Evolutionary conservation across 2,329 filamentous ascomycete genomes (phyloP), one percentile per base, ranked within the genome.

Genomic region (Cladosporium sp.): DNA sequence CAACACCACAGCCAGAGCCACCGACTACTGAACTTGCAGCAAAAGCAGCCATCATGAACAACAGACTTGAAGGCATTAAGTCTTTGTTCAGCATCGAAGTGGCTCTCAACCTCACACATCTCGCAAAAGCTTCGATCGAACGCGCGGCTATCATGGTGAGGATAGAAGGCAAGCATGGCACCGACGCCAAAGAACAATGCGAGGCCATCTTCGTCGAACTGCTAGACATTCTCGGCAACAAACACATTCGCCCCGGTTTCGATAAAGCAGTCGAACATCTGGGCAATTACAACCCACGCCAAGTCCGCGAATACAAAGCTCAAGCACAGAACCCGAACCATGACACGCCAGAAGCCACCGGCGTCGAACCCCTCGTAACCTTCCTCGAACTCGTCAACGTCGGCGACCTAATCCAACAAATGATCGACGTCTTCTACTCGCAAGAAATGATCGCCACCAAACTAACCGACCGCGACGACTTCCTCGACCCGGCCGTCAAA

Each of bases 371-470:
- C 2, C 78, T 98, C 3, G 90, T 96, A 39, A 96, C 88, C 0
- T 98, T 98, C 62, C 82, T 98, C 54, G 93, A 98, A 70, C 80
- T 98, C 22, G 93, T 98, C 67, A 98, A 98, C 64, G 92, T 98
- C 1, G 93, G 93, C 52, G 93, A 98, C 67, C 77, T 98, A 51
- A 98, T 98, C 60, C 89, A 94, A 53, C 93, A 98, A 68, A 98
- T 98, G 93, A 83, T 98, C 52, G 93, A 98, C 65, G 90, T 98
- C 29, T 98, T 98, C 66, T 98, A 95, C 70, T 87, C 95, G 65
- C 93, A 97, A 70, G 93, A 98, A 71, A 79, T 98, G 22, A 83
- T 90, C 5, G 80, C 82, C 1, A 81, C 86, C 12, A 87, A 87
- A 61, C 83, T 98, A 47, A 86, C 86, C 1, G 92, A 97, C 65